Evolutionary conservation across 768 basidiomycete species (phyloP).

Genomic region (Glaciozyma martinii): DNA sequence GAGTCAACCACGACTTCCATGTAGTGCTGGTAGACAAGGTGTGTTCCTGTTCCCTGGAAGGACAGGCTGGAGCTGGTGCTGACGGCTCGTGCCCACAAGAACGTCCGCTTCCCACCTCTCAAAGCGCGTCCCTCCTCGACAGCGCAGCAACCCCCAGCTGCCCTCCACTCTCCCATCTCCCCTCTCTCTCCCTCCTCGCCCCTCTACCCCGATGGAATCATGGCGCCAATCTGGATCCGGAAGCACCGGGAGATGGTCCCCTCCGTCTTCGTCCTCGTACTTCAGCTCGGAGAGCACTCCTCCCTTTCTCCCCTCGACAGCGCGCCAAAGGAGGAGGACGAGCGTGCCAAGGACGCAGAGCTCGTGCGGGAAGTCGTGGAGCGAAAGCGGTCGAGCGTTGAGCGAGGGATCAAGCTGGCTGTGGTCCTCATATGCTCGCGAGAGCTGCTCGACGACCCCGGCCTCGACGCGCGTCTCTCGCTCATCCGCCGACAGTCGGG

Average conservation of each 20-base stretch:
- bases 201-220: conserved; percentile 84
- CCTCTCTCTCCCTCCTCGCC: conserved; percentile 82
- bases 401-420: conserved; percentile 85
- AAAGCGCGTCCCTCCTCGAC: conserved; percentile 55
- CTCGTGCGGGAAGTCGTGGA: conserved; percentile 69
- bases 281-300: conserved; percentile 52
- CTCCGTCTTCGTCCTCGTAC: conserved; percentile 84
- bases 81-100: conserved; percentile 39
- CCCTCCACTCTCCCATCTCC: conserved; percentile 76
- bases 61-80: background rate
- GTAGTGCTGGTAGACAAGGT: conserved; percentile 75
- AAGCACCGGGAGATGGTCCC: conserved; percentile 90
- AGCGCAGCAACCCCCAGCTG: conserved; percentile 41
- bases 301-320: conserved; percentile 4
- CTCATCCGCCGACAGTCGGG: conserved; percentile 79
- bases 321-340: conserved; percentile 51
- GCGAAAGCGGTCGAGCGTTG: conserved; percentile 67
- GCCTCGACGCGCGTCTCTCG: conserved; percentile 71
- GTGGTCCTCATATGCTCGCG: conserved; percentile 87
- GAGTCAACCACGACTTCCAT: conserved; percentile 52
- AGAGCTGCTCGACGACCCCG: conserved; percentile 75
- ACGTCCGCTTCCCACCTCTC: conserved; percentile 74
- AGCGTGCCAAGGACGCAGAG: conserved; percentile 62
- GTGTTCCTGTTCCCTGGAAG: conserved; percentile 19
- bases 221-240: conserved; percentile 95